These are phyloP conservation scores for Metschnikowia kunwiensis DNA, from an alignment of 805 yeast species.

Conservation along the genomic window DNA sequence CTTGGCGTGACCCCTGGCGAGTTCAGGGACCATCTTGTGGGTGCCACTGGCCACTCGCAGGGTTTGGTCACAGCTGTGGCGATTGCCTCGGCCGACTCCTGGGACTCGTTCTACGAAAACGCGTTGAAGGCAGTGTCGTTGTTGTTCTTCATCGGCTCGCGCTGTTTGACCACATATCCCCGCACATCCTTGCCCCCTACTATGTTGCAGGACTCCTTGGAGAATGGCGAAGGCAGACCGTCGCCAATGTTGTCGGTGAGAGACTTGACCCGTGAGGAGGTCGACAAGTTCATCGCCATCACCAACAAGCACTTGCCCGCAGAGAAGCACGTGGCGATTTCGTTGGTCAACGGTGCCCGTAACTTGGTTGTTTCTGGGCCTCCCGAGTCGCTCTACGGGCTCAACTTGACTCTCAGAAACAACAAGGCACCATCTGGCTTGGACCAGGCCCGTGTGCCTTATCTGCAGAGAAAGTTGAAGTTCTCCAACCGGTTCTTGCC, in stretches of 20 bases:
- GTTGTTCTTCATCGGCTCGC: constrained; percentile 89
- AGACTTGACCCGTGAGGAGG: constrained; percentile 78
- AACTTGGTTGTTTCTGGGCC: constrained; percentile 96
- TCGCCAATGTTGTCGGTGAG: constrained; percentile 96
- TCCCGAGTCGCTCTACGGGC: constrained; percentile 95
- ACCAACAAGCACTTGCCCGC: constrained; percentile 92
- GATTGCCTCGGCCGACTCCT: constrained; percentile 72
- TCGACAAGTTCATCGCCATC: constrained; percentile 71
- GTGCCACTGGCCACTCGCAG: constrained; percentile 88
- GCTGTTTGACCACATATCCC: constrained; percentile 88
- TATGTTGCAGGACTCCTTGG: constrained; percentile 85
- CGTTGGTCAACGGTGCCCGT: constrained; percentile 93
- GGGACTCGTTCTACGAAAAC: constrained; percentile 76
- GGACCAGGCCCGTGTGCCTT: constrained; percentile 93
- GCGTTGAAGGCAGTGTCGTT: constrained; percentile 77
- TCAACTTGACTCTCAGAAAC: constrained; percentile 86
- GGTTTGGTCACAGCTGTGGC: constrained; percentile 93
- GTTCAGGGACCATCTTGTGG: constrained; percentile 62
- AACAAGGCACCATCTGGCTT: constrained; percentile 92
- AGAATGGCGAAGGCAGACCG: constrained; percentile 93
- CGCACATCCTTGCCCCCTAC: constrained; percentile 92
- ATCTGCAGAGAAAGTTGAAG: constrained; percentile 88
- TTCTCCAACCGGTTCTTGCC: constrained; percentile 93
- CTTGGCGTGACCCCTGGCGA: constrained; percentile 90
- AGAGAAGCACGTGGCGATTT: constrained; percentile 86